These are phyloP conservation scores for Penicillium canariense DNA, from an alignment of 495 filamentous ascomycete species.

Conservation along the genomic window DNA sequence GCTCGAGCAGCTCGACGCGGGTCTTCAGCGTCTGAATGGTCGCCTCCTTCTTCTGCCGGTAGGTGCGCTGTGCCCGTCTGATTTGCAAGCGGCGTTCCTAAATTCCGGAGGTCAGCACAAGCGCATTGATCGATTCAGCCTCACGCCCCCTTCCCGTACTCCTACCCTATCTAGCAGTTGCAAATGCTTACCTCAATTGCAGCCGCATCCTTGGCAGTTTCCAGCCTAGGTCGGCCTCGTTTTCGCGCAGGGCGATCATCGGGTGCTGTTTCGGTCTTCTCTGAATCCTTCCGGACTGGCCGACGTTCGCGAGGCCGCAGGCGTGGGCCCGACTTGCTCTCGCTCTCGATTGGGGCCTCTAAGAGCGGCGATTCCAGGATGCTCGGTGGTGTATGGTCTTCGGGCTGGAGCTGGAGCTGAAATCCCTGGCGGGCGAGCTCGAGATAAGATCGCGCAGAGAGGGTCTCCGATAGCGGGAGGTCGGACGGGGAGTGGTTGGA, in stretches of 20 bases:
- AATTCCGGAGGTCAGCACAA: background rate
- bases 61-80: slow-evolving; percentile 80
- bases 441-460: slow-evolving; percentile 21
- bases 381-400: background rate
- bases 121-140: background rate
- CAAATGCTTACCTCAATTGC: slow-evolving; percentile 23
- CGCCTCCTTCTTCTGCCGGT: slow-evolving; percentile 79
- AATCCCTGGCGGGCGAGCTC: slow-evolving; percentile 4
- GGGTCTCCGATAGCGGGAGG: slow-evolving; percentile 2
- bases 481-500: slow-evolving; percentile 3
- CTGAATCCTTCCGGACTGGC: slow-evolving; percentile 3
- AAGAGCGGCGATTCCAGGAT: background rate
- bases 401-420: background rate
- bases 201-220: slow-evolving; percentile 23
- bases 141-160: background rate
- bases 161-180: background rate
- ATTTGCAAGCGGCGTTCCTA: slow-evolving; percentile 74
- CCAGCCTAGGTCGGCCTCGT: slow-evolving; percentile 27
- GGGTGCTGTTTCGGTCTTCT: slow-evolving; percentile 14
- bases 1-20: slow-evolving; percentile 65
- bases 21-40: slow-evolving; percentile 70
- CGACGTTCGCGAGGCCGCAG: slow-evolving; percentile 1
- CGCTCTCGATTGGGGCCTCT: background rate
- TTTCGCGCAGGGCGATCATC: slow-evolving; percentile 22
- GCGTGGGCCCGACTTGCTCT: slow-evolving; percentile 10